Percentiles rank a stretch among this genome's conserved stretches.
phyloP scores from a whole-genome alignment of 2,329 filamentous ascomycete species.

The Talaromyces pinophilus region DNA sequence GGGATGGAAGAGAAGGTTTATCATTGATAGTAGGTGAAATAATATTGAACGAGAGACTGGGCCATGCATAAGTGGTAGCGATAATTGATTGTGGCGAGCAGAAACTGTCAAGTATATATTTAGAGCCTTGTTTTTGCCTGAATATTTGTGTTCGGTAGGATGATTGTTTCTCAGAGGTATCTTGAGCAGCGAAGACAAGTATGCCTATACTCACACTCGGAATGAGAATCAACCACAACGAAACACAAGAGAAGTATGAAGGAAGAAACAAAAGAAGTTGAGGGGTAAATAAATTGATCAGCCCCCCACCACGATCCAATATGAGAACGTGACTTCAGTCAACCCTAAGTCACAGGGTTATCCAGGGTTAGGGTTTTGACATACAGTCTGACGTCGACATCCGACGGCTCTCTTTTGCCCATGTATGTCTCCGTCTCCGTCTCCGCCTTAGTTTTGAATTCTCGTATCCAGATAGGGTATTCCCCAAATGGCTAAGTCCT shows the following conservation, averaged over 20 bases:
- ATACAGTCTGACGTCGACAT: background rate
- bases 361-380: background rate
- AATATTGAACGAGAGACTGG: background rate
- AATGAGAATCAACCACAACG: too few species aligned
- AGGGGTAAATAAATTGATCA: background rate
- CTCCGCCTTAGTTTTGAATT: background rate
- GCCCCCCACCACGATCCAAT: background rate
- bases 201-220: background rate
- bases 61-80: background rate
- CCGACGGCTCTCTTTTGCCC: background rate
- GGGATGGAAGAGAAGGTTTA: background rate
- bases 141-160: background rate
- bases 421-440: background rate
- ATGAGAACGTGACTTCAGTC: background rate
- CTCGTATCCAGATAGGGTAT: background rate
- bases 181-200: background rate
- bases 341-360: background rate
- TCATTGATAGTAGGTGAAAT: background rate
- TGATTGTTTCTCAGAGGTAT: background rate
- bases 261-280: background rate
- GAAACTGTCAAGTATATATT: background rate
- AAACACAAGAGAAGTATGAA: background rate
- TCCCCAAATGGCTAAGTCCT: background rate
- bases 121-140: background rate
- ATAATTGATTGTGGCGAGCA: background rate